phyloP scores from a whole-genome alignment of 345 rosid species.

The Firmiana major region DNA sequence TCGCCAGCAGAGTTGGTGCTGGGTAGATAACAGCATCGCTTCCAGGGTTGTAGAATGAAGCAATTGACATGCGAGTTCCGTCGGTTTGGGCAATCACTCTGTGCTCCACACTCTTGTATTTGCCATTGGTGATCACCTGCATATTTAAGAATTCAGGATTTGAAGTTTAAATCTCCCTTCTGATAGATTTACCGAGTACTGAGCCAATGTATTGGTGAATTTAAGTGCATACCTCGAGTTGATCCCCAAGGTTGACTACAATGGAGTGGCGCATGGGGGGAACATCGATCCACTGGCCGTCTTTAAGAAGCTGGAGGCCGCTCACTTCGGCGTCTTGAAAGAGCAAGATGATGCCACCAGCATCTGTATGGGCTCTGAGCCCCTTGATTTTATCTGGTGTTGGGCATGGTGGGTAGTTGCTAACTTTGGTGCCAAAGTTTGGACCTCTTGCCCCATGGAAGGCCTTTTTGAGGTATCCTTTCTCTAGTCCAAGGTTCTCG shows the following conservation, averaged over 20 bases:
- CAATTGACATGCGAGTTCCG: slow-evolving; percentile 79
- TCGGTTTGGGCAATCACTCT: slow-evolving; percentile 76
- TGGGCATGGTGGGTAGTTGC: slow-evolving; percentile 98
- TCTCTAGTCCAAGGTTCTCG: slow-evolving; percentile 79
- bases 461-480: slow-evolving; percentile 66
- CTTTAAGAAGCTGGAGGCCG: slow-evolving; percentile 93
- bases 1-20: slow-evolving; percentile 60
- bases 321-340: slow-evolving; percentile 87
- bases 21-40: slow-evolving; percentile 80
- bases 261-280: slow-evolving; percentile 95
- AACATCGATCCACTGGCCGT: slow-evolving; percentile 83
- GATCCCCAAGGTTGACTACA: slow-evolving; percentile 95
- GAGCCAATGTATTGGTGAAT: background rate
- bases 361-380: slow-evolving; percentile 96
- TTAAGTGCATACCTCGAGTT: slow-evolving; percentile 57
- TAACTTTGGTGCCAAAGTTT: slow-evolving; percentile 84
- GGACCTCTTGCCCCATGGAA: slow-evolving; percentile 70
- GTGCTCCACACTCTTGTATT: slow-evolving; percentile 85
- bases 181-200: too few species aligned
- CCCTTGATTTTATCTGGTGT: slow-evolving; percentile 89
- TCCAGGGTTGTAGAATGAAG: slow-evolving; percentile 96
- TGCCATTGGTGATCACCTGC: slow-evolving; percentile 93
- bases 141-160: background rate
- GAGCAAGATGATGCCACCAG: slow-evolving; percentile 86
- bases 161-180: background rate